Percentiles rank a stretch among this genome's conserved stretches.
Conservation (phyloP, 2,329 filamentous ascomycete genomes). For the Ophiostoma ips region DNA sequence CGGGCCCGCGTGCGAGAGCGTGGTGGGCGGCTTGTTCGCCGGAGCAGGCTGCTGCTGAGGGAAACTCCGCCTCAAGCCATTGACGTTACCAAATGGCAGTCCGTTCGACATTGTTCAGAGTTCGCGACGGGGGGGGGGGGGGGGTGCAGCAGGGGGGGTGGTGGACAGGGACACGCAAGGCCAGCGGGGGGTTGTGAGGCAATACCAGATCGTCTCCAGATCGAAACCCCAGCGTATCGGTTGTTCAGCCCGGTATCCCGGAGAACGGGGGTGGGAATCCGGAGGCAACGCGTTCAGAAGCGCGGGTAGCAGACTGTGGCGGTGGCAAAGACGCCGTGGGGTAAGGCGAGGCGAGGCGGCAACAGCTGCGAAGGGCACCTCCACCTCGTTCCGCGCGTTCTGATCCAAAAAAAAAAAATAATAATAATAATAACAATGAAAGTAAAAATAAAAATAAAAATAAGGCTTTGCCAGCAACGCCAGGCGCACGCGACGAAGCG, state of each 20-base stretch:
- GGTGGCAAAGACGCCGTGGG: too few relatives aligned
- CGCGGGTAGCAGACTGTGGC: too few relatives aligned
- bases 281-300: too few relatives aligned
- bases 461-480: background rate
- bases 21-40: conserved; percentile 37
- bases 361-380: background rate
- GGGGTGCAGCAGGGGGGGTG: conserved; percentile 3
- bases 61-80: conserved; percentile 33
- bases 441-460: background rate
- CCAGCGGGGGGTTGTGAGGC: too few relatives aligned
- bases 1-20: conserved; percentile 37
- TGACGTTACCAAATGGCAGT: conserved; percentile 34
- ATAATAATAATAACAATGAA: background rate
- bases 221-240: too few relatives aligned
- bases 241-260: too few relatives aligned
- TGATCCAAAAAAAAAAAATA: background rate
- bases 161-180: too few relatives aligned
- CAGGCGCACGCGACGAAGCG: too few relatives aligned
- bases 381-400: too few relatives aligned
- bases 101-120: conserved; percentile 28
- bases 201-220: too few relatives aligned
- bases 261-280: too few relatives aligned
- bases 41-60: conserved; percentile 24
- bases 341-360: conserved; percentile 4
- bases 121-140: background rate